Evolutionary conservation across 2,329 filamentous ascomycete genomes (phyloP), one percentile per base, ranked within the genome.

Genomic region (Botrytis deweyae): DNA sequence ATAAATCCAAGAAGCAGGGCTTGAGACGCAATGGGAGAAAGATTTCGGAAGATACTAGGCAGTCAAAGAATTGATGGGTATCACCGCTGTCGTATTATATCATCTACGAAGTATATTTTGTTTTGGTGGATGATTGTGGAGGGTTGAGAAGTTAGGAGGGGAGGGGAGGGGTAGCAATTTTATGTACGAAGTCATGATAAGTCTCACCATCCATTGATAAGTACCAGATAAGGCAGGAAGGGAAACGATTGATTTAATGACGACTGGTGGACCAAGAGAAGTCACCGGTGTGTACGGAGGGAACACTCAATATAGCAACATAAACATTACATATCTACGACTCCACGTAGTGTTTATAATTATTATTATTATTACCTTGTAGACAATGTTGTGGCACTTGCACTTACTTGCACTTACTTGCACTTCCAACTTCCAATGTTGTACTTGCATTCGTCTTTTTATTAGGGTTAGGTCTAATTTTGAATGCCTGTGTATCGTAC

Each of bases 201-300:
- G 49, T 52, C 49, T n/a, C 49, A 52, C 25, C 49, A n/a, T 52
- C 1, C 10, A n/a, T 52, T 52, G 25, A 52, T 52, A 52, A n/a
- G 49, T n/a, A 49, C 3, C n/a, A 52, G n/a, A 67, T 55, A 4
- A 55, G 20, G 14, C 2, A 55, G 14, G 38, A 55, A n/a, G 38
- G 46, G n/a, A 55, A 67, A 67, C 46, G 52, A 67, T 40, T 38
- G 46, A 67, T n/a, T 40, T 55, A n/a, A 55, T 68, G 65, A 22
- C 36, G 44, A 49, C 29, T 29, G 29, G 29, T 29, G 29, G 29
- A 29, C 20, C 14, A 9, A 16, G 29, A 66, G 29, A 52, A 36
- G 22, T 25, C 44, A 25, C 42, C 1, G 49, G 12, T 16, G 25
- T 55, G 49, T 66, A 12, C 33, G 33, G 33, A 33, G 33, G 33